Conservation (phyloP, 768 basidiomycete genomes). For the Austroboletus eburneus region DNA sequence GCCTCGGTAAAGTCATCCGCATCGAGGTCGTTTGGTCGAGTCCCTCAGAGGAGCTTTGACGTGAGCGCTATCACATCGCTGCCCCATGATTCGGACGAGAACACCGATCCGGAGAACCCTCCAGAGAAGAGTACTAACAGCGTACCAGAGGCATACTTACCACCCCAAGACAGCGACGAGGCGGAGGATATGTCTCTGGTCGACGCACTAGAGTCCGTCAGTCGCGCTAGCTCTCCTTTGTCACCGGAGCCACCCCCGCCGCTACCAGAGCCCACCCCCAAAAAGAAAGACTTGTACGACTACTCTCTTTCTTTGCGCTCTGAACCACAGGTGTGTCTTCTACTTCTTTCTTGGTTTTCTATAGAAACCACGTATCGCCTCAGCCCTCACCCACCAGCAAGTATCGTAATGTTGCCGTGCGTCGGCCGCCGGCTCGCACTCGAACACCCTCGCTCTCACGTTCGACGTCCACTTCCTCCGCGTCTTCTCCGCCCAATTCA, state of each 20-base stretch:
- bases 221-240: conserved; percentile 47
- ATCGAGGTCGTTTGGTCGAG: conserved; percentile 34
- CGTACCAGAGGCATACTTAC: conserved; percentile 51
- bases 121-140: conserved; percentile 45
- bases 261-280: conserved; percentile 39
- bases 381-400: conserved; percentile 63
- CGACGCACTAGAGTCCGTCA: conserved; percentile 57
- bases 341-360: background rate
- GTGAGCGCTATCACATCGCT: conserved; percentile 54
- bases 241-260: conserved; percentile 36
- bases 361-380: background rate
- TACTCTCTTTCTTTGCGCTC: conserved; percentile 58
- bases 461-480: conserved; percentile 48
- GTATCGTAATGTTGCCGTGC: conserved; percentile 58
- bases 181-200: conserved; percentile 46
- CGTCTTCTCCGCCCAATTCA: conserved; percentile 57
- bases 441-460: conserved; percentile 67
- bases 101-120: conserved; percentile 36
- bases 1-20: conserved; percentile 30
- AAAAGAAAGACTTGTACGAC: conserved; percentile 49
- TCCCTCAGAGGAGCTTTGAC: conserved; percentile 51
- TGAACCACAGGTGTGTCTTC: conserved; percentile 50
- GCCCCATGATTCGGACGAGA: conserved; percentile 34
- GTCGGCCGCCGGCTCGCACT: conserved; percentile 45
- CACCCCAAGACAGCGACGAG: conserved; percentile 42